Evolutionary conservation across 2,329 filamentous ascomycete species (phyloP).

Genomic region (Cytospora piceicola): DNA sequence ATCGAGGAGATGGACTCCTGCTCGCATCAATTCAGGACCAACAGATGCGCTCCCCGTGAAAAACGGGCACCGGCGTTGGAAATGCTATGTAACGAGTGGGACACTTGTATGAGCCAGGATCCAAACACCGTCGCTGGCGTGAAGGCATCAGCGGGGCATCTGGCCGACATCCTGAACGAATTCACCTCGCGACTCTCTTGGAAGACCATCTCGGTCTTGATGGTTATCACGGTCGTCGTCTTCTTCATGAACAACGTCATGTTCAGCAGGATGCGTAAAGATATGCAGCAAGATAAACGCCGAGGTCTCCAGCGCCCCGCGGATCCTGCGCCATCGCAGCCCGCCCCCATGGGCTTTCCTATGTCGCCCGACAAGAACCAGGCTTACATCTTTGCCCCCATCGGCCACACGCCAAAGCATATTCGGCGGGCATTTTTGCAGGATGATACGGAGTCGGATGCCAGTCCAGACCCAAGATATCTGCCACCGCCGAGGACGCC

Average conservation of each 20-base stretch:
- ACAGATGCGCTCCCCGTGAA: constrained; percentile 69
- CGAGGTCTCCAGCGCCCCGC: constrained; percentile 12
- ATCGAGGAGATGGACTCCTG: constrained; percentile 76
- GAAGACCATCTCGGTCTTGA: constrained; percentile 46
- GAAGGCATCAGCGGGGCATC: constrained; percentile 81
- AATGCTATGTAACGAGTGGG: constrained; percentile 77
- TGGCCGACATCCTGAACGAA: constrained; percentile 90
- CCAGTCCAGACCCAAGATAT: constrained; percentile 48
- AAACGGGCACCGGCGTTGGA: constrained; percentile 74
- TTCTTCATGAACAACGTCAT: constrained; percentile 56
- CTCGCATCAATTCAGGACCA: constrained; percentile 72
- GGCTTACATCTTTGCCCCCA: constrained; percentile 55
- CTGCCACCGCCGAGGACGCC: constrained; percentile 53
- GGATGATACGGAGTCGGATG: constrained; percentile 58
- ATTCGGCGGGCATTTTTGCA: constrained; percentile 45
- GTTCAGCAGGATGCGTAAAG: constrained; percentile 44
- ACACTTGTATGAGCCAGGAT: constrained; percentile 84
- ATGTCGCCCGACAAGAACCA: constrained; percentile 41
- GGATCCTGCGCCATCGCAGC: constrained; percentile 11
- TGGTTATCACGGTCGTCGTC: constrained; percentile 52
- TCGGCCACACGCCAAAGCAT: constrained; percentile 52
- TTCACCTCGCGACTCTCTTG: constrained; percentile 60
- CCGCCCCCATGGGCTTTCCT: constrained; percentile 32
- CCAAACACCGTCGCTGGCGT: constrained; percentile 77
- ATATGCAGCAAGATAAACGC: constrained; percentile 24